These are phyloP conservation scores for bread wheat (Triticum aestivum) DNA, from an alignment of 176 grass and related monocot species.

Conservation along the genomic window IWGSC_CS_RefSeq_v2.1 NC_057798.1:394406335-394406834, in stretches of 20 bases:
- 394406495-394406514: not conserved
- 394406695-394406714: not conserved
- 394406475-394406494: not conserved
- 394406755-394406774: not conserved
- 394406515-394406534: not conserved
- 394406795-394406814: not conserved
- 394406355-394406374: constrained; percentile 20
- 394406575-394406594: no score
- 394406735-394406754: not conserved
- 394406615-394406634: not conserved
- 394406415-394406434: not conserved
- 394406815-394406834: not conserved
- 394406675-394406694: not conserved
- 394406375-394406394: not conserved
- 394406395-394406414: constrained; percentile 2
- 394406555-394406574: not conserved
- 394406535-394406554: not conserved
- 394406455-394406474: not conserved
- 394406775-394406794: not conserved
- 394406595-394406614: not conserved
- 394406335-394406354: constrained; percentile 12
- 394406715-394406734: not conserved
- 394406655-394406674: not conserved
- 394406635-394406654: not conserved
- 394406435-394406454: not conserved